phyloP scores from a whole-genome alignment of 1,284 basidiomycete species.

The Ceratobasidium papillatum region DNA sequence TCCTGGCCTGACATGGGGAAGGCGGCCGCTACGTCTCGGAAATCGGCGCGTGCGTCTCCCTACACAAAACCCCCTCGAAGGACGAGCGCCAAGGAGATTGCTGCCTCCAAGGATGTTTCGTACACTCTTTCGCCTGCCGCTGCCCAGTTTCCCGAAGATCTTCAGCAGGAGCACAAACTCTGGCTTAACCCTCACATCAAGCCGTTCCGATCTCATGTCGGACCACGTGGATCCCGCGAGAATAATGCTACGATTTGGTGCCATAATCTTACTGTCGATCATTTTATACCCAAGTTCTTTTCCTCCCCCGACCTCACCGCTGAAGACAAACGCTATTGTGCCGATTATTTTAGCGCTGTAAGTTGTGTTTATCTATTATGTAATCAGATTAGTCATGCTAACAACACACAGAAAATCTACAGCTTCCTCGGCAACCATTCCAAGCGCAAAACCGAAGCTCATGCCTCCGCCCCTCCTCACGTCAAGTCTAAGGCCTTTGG shows the following conservation, averaged over 20 bases:
- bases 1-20: no score
- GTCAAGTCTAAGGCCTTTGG: not conserved
- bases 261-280: not conserved
- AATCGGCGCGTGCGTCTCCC: no score
- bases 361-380: not conserved
- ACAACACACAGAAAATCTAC: slow-evolving; percentile 6
- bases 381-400: not conserved
- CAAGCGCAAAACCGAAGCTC: not conserved
- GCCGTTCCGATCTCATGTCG: not conserved
- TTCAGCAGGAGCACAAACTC: not conserved
- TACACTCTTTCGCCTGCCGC: not conserved
- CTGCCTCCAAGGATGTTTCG: not conserved
- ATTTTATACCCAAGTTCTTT: not conserved
- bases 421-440: not conserved
- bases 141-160: not conserved
- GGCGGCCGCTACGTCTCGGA: no score
- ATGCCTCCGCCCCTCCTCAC: no score
- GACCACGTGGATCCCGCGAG: not conserved
- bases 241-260: not conserved
- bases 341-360: not conserved
- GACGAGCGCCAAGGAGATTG: not conserved
- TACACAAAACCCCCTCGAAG: no score
- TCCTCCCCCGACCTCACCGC: not conserved
- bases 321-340: not conserved
- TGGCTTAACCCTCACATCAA: not conserved